A percentile compares a stretch with the other conserved stretches of the same genome.
Evolutionary conservation across 768 basidiomycete species (phyloP).

Genomic region (Cantharellus anzutake): DNA sequence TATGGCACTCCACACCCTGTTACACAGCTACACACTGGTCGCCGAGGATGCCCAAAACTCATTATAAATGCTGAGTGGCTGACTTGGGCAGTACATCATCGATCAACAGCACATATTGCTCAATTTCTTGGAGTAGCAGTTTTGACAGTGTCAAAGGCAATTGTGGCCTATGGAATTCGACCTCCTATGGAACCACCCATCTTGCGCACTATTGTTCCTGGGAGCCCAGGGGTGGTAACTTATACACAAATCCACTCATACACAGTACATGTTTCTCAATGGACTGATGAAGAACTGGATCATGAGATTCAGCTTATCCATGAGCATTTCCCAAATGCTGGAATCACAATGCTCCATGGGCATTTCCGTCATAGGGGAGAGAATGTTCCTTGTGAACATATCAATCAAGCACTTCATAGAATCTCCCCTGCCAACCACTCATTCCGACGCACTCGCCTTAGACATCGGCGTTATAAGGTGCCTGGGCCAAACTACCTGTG

Average conservation of each 20-base stretch:
- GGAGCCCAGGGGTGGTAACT: background rate
- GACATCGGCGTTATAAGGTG: conserved; percentile 9
- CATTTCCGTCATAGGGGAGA: background rate
- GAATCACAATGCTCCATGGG: conserved; percentile 1
- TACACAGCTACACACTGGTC: background rate
- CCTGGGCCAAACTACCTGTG: conserved; percentile 14
- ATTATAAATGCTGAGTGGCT: background rate
- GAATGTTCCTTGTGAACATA: background rate
- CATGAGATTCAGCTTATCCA: background rate
- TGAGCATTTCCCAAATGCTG: conserved; percentile 1
- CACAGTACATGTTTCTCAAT: background rate
- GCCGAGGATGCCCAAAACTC: background rate
- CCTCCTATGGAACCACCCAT: background rate
- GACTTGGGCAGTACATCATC: background rate
- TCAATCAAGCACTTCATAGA: background rate
- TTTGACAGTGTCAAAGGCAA: background rate
- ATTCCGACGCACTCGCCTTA: conserved; percentile 8
- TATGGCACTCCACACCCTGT: background rate
- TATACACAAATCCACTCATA: background rate
- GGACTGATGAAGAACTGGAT: conserved; percentile 5
- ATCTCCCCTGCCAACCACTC: background rate
- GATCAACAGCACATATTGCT: background rate
- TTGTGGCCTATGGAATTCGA: background rate
- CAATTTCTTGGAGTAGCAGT: background rate
- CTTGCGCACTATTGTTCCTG: background rate